A percentile compares a stretch with the other conserved stretches of the same genome.
Evolutionary conservation across 306 rosid species (phyloP).

Genomic region (Cucurbita pepo): DNA sequence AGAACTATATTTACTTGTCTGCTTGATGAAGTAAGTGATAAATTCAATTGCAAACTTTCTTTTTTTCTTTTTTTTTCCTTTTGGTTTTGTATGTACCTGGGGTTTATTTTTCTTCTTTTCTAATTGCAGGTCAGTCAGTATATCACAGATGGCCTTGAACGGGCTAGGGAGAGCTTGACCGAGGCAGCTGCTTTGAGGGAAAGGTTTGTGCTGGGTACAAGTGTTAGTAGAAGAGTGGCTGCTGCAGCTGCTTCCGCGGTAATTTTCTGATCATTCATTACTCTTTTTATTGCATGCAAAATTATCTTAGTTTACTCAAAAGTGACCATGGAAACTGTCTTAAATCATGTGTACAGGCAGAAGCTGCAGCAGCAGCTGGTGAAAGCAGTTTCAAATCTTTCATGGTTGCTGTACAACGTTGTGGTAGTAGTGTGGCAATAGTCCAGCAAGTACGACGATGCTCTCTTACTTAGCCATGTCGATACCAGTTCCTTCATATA

Average conservation of each 20-base stretch:
- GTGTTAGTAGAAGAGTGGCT: slow-evolving; percentile 82
- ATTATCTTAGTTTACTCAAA: neutral
- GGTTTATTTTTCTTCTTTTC: neutral
- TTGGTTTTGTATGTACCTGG: neutral
- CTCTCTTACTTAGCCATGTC: slow-evolving; percentile 6
- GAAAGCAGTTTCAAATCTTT: slow-evolving; percentile 99
- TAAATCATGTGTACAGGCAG: slow-evolving; percentile 58
- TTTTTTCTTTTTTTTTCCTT: slow-evolving; percentile 5
- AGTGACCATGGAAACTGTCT: neutral
- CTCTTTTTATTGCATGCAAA: slow-evolving; percentile 10
- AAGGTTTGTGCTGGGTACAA: slow-evolving; percentile 70
- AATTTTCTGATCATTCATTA: slow-evolving; percentile 16
- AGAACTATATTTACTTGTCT: slow-evolving; percentile 85
- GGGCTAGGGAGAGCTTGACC: slow-evolving; percentile 83
- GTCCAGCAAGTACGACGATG: slow-evolving; percentile 75
- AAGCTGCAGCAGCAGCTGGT: slow-evolving; percentile 99
- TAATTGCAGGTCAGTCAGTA: slow-evolving; percentile 74
- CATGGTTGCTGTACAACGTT: slow-evolving; percentile 99
- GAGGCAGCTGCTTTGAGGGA: slow-evolving; percentile 98
- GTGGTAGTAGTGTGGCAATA: slow-evolving; percentile 98
- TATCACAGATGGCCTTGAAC: slow-evolving; percentile 88
- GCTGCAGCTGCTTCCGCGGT: slow-evolving; percentile 99
- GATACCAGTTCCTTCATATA: slow-evolving; percentile 2
- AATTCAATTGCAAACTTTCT: slow-evolving; percentile 5
- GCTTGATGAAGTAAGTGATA: slow-evolving; percentile 82